phyloP scores from a whole-genome alignment of 768 basidiomycete genomes.

The Mycena venus region DNA sequence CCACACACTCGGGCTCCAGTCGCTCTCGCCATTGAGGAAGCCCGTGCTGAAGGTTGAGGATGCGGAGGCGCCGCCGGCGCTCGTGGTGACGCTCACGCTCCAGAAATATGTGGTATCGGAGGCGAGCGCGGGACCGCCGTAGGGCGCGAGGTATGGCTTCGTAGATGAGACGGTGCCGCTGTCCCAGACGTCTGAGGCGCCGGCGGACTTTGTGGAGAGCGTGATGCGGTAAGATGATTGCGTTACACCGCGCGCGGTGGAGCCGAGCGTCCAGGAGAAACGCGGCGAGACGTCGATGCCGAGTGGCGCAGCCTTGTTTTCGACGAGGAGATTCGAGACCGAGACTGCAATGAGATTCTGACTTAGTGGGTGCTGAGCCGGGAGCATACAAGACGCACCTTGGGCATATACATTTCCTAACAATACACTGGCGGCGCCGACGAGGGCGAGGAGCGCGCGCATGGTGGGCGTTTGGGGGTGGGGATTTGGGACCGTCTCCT shows the following conservation, averaged over 20 bases:
- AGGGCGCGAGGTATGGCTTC: slow-evolving; percentile 42
- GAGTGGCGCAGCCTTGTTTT: slow-evolving; percentile 38
- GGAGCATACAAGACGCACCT: not conserved
- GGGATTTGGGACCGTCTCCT: no score
- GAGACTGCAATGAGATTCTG: not conserved
- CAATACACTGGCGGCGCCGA: not conserved
- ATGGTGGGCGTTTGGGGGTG: not conserved
- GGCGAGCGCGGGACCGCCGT: slow-evolving; percentile 39
- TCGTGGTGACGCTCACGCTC: slow-evolving; percentile 40
- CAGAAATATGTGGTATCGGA: slow-evolving; percentile 44
- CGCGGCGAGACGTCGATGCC: slow-evolving; percentile 44
- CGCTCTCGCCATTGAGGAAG: slow-evolving; percentile 32
- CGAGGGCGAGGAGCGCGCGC: slow-evolving; percentile 4
- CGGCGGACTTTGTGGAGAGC: slow-evolving; percentile 35
- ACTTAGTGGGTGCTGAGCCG: not conserved
- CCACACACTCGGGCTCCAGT: slow-evolving; percentile 45
- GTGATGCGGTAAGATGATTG: slow-evolving; percentile 43
- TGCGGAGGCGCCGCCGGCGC: slow-evolving; percentile 35
- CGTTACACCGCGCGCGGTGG: slow-evolving; percentile 26
- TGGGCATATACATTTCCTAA: not conserved
- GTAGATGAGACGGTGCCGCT: slow-evolving; percentile 38
- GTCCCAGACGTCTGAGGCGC: slow-evolving; percentile 41
- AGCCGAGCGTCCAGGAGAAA: slow-evolving; percentile 44
- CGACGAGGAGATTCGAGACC: slow-evolving; percentile 33
- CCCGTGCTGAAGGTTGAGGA: slow-evolving; percentile 45